phyloP scores from a whole-genome alignment of 1,284 basidiomycete genomes.

The Microbotryum scabiosae region DNA sequence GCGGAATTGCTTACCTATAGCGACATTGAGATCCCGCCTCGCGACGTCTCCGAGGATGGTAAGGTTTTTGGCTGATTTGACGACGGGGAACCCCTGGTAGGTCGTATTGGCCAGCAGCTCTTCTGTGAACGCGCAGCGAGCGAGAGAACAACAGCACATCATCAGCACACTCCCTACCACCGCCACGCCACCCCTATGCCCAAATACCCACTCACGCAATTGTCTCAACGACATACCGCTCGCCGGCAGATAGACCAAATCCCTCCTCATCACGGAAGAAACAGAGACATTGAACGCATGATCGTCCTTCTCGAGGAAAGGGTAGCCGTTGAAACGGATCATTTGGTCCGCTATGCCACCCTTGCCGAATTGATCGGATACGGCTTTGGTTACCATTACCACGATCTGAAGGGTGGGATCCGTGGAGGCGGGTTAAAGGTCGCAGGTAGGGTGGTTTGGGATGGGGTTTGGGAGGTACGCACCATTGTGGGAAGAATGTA shows the following conservation, averaged over 20 bases:
- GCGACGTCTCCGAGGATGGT: slow-evolving; percentile 82
- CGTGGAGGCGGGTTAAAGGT: too few relatives aligned
- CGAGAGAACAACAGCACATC: neutral
- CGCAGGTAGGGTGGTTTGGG: too few relatives aligned
- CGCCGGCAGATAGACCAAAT: slow-evolving; percentile 63
- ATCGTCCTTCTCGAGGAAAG: slow-evolving; percentile 82
- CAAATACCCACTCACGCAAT: slow-evolving; percentile 53
- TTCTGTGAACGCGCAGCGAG: slow-evolving; percentile 46
- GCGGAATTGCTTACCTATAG: slow-evolving; percentile 54
- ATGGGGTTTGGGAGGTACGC: slow-evolving; percentile 30
- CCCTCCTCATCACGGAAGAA: slow-evolving; percentile 76
- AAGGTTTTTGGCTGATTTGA: slow-evolving; percentile 48
- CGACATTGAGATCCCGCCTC: slow-evolving; percentile 72
- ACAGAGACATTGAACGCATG: slow-evolving; percentile 84
- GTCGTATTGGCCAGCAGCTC: slow-evolving; percentile 56
- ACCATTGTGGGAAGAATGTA: slow-evolving; percentile 99
- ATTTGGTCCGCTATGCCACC: slow-evolving; percentile 94
- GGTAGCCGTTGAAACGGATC: slow-evolving; percentile 95
- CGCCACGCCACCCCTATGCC: neutral
- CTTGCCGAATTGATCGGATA: slow-evolving; percentile 88
- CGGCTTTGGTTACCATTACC: slow-evolving; percentile 88
- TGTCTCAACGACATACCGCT: slow-evolving; percentile 66
- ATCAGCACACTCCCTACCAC: too few relatives aligned
- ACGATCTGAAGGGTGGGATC: slow-evolving; percentile 59
- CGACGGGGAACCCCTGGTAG: slow-evolving; percentile 87